These are phyloP conservation scores for Massariosphaeria phaeospora DNA, from an alignment of 495 filamentous ascomycete species.

Conservation along the genomic window DNA sequence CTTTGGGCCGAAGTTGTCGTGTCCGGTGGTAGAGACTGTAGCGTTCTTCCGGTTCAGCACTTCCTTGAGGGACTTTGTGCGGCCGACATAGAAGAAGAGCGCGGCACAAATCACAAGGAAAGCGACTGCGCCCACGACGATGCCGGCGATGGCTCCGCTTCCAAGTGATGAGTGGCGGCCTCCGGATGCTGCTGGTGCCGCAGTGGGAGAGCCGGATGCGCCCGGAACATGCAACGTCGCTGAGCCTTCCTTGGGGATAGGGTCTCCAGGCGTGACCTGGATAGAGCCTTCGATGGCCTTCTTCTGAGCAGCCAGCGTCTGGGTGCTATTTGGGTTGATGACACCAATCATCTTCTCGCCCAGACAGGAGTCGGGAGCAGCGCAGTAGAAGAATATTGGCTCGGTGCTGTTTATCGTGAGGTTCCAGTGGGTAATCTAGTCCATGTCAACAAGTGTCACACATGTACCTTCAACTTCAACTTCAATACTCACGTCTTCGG, in stretches of 20 bases:
- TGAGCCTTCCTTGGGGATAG: constrained; percentile 36
- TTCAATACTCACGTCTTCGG: constrained; percentile 28
- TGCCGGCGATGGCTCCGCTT: constrained; percentile 46
- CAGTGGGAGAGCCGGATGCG: not conserved
- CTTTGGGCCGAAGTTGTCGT: not conserved
- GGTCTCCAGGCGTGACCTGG: constrained; percentile 44
- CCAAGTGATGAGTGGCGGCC: constrained; percentile 31
- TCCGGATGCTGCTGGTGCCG: constrained; percentile 17
- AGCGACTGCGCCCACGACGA: constrained; percentile 41
- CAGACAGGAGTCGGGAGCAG: constrained; percentile 43
- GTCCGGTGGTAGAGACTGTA: not conserved
- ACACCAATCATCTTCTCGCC: constrained; percentile 45
- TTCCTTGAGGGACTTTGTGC: constrained; percentile 27
- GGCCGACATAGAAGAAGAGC: constrained; percentile 43
- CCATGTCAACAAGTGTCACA: constrained; percentile 32
- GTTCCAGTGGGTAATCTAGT: constrained; percentile 47
- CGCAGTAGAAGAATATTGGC: constrained; percentile 60
- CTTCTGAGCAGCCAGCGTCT: constrained; percentile 35
- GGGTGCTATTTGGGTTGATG: constrained; percentile 43
- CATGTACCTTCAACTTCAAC: constrained; percentile 14
- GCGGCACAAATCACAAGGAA: constrained; percentile 40
- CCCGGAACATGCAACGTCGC: constrained; percentile 2
- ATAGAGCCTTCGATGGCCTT: constrained; percentile 33
- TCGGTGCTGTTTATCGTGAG: constrained; percentile 53
- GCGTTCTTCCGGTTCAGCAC: constrained; percentile 11